Evolutionary conservation across 768 basidiomycete species (phyloP), one percentile per base, ranked within the genome.

Genomic region (Russula sp.): DNA sequence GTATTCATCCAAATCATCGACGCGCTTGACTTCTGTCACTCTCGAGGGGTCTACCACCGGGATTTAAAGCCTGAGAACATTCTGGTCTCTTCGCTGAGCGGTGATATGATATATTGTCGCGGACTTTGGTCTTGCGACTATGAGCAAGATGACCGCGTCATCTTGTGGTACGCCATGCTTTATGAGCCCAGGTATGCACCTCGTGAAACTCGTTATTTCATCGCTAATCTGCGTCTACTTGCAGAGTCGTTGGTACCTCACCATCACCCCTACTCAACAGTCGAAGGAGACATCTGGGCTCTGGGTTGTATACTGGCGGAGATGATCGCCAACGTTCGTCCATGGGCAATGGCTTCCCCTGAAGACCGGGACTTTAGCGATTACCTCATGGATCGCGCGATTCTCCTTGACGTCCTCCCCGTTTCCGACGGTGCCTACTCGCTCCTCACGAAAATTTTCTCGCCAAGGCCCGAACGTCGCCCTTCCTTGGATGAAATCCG

Each of bases 401-500:
- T 52, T 7, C 28, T 66, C 7, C 36, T 46, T 20, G 38, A 63
- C 20, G 9, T 36, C 16, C 51, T 66, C 18, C 55, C 55, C 11
- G 22, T 63, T 10, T 84, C 83, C 6, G 64, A 71, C 22, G 74
- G 73, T 38, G 75, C 79, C 57, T 77, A 80, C 71, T 71, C 73
- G 10, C 76, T 84, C 62, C 76, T 85, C 61, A 76, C 78, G 56
- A 74, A 74, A 38, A 77, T 92, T 64, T 93, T 94, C 76, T 74
- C 78, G n/a, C 74, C 86, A 57, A 83, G 90, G 71, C 86, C 90
- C 5, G 63, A 75, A 2, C 69, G 73, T 28, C 86, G 92, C 34
- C 84, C 88, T 57, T 77, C 83, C n/a, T 76, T 95, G 48, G 73
- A 78, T 7, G 81, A 85, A 6, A 78, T 94, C 5, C 81, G 87